Evolutionary conservation across 768 basidiomycete species (phyloP).

Genomic region (Trametes meyenii): DNA sequence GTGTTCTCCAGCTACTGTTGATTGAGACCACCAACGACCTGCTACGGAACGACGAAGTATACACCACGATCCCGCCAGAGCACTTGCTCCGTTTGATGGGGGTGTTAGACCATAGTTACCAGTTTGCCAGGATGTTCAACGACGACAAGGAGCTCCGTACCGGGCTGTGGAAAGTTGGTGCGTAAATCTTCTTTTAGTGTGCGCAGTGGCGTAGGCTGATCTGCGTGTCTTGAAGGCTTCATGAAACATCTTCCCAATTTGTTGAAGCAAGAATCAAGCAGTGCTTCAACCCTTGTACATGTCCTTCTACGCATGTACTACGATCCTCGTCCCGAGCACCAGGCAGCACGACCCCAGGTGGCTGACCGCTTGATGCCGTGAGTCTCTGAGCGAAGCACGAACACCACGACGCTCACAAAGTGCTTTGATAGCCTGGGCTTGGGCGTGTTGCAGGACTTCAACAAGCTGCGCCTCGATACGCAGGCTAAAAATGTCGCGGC

Average conservation of each 20-base stretch:
- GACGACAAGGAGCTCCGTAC: conserved; percentile 97
- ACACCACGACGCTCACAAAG: conserved; percentile 7
- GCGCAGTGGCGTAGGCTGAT: background rate
- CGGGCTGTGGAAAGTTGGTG: conserved; percentile 99
- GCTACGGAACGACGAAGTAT: conserved; percentile 89
- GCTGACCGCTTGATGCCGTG: conserved; percentile 72
- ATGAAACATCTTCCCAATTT: conserved; percentile 99
- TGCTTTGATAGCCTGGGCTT: conserved; percentile 66
- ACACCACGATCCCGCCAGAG: conserved; percentile 90
- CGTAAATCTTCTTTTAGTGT: conserved; percentile 39
- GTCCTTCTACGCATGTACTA: conserved; percentile 93
- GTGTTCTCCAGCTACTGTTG: conserved; percentile 91
- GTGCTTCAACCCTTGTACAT: conserved; percentile 92
- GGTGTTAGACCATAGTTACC: conserved; percentile 95
- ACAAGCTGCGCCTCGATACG: conserved; percentile 83
- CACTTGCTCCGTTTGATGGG: conserved; percentile 93
- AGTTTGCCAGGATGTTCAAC: conserved; percentile 96
- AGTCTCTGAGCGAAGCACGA: conserved; percentile 29
- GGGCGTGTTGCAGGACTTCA: conserved; percentile 89
- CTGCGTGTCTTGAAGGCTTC: conserved; percentile 62
- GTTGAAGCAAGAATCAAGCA: conserved; percentile 96
- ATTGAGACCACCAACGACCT: conserved; percentile 98
- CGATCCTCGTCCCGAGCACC: conserved; percentile 86
- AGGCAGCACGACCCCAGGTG: conserved; percentile 80
- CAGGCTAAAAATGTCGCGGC: conserved; percentile 95